Evolutionary conservation across 1,284 basidiomycete genomes (phyloP).

Genomic region (Boletus smithii): DNA sequence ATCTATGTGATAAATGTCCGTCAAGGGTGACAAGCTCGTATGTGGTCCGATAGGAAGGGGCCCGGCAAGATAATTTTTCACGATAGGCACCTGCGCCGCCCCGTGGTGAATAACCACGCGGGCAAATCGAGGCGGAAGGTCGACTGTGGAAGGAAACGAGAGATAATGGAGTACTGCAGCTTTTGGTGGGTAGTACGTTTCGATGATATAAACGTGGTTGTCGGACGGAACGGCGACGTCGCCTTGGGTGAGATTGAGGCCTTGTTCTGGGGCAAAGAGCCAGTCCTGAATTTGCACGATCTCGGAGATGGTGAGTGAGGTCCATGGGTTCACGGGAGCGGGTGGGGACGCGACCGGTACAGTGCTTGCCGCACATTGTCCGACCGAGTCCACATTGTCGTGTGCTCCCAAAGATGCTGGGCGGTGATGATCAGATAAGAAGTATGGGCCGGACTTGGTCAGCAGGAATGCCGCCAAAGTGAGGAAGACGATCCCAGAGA

Average conservation of each 20-base stretch:
- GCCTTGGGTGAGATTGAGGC: conserved; percentile 47
- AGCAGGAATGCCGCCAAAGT: conserved; percentile 13
- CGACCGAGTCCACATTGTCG: conserved; percentile 14
- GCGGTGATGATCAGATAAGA: conserved; percentile 1
- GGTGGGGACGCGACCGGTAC: conserved; percentile 40
- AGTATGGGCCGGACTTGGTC: conserved; percentile 1
- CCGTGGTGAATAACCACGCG: conserved; percentile 56
- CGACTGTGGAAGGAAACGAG: conserved; percentile 28
- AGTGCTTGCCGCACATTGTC: conserved; percentile 35
- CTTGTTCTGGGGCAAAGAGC: conserved; percentile 42
- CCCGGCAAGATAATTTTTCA: conserved; percentile 55
- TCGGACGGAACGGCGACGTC: conserved; percentile 37
- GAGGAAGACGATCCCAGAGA: conserved; percentile 14
- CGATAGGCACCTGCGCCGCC: conserved; percentile 38
- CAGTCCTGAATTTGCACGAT: conserved; percentile 44
- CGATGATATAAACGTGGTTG: conserved; percentile 50
- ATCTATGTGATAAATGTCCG: conserved; percentile 50
- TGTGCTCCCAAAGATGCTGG: not conserved
- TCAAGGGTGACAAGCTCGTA: conserved; percentile 40
- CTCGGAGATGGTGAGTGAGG: conserved; percentile 44
- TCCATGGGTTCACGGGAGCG: conserved; percentile 46
- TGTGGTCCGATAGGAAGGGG: conserved; percentile 46
- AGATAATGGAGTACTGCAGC: conserved; percentile 48
- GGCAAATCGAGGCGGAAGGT: conserved; percentile 38
- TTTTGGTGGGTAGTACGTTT: conserved; percentile 49